A percentile compares a stretch with the other conserved stretches of the same genome.
Evolutionary conservation across 306 rosid genomes (phyloP).

Genomic region (Acacia crassicarpa): DNA sequence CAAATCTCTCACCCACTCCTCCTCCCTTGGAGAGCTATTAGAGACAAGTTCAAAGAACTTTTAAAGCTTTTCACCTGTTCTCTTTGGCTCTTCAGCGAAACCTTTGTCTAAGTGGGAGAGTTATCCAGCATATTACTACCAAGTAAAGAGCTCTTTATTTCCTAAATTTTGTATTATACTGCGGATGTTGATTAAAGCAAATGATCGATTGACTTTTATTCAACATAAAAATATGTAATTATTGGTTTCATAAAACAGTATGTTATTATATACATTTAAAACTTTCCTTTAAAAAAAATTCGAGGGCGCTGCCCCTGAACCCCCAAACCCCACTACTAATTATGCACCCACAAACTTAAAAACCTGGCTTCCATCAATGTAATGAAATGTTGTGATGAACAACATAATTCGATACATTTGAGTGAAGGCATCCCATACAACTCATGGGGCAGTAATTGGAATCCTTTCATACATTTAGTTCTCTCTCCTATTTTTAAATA

Average conservation of each 20-base stretch:
- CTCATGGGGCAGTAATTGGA: no score
- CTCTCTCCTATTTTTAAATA: no score
- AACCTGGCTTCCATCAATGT: no score
- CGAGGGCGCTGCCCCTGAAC: no score
- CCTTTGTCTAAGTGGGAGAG: conserved; percentile 84
- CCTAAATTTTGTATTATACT: conserved; percentile 21
- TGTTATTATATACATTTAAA: not conserved
- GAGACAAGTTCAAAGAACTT: conserved; percentile 69
- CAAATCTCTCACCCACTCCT: no score
- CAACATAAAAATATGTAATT: not conserved
- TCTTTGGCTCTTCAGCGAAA: conserved; percentile 49
- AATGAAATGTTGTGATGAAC: no score
- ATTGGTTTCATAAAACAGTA: conserved; percentile 5
- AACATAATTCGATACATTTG: no score
- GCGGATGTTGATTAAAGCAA: conserved; percentile 18
- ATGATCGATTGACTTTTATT: not conserved
- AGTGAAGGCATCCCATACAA: no score
- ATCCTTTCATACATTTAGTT: no score
- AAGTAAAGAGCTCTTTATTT: conserved; percentile 48
- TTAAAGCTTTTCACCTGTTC: conserved; percentile 54
- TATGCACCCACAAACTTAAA: no score
- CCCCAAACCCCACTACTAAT: no score
- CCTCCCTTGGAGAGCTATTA: conserved; percentile 86
- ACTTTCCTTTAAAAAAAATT: no score
- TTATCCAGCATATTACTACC: conserved; percentile 82